A percentile compares a stretch with the other conserved stretches of the same genome.
Conservation (phyloP, 306 rosid genomes). For the Carpinus viminea region DNA sequence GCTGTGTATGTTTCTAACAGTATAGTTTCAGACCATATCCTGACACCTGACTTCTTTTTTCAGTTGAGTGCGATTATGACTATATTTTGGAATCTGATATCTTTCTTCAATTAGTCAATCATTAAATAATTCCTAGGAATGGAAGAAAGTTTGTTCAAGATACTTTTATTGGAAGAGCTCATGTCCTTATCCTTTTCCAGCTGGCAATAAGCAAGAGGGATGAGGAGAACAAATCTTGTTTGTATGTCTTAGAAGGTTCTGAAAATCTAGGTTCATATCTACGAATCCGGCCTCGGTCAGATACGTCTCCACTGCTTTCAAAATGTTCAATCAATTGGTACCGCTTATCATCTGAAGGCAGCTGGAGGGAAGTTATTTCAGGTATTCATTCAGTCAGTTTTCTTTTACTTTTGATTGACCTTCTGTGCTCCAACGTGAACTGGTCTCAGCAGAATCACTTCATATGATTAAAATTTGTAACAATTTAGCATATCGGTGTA, state of each 20-base stretch:
- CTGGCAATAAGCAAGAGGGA: slow-evolving; percentile 80
- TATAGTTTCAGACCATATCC: not conserved
- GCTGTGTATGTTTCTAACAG: not conserved
- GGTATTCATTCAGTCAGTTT: slow-evolving; percentile 42
- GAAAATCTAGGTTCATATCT: slow-evolving; percentile 73
- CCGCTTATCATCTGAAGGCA: slow-evolving; percentile 80
- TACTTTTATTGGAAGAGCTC: slow-evolving; percentile 32
- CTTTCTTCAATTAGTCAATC: not conserved
- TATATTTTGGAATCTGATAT: not conserved
- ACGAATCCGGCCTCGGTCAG: slow-evolving; percentile 62
- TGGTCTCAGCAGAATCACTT: not conserved
- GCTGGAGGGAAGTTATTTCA: slow-evolving; percentile 83
- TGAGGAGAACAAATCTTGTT: slow-evolving; percentile 57
- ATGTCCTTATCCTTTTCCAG: slow-evolving; percentile 44
- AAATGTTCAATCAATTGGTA: slow-evolving; percentile 89
- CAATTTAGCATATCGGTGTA: not conserved
- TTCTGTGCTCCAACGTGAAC: not conserved
- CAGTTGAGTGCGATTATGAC: not conserved
- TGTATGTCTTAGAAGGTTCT: slow-evolving; percentile 66
- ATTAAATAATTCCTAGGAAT: not conserved
- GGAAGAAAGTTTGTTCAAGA: not conserved
- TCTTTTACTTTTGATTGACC: not conserved
- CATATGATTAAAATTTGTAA: not conserved
- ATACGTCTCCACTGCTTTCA: slow-evolving; percentile 55
- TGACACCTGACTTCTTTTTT: not conserved